Evolutionary conservation across 352 stramenopile species (phyloP).

Genomic region (Phytophthora cajani): DNA sequence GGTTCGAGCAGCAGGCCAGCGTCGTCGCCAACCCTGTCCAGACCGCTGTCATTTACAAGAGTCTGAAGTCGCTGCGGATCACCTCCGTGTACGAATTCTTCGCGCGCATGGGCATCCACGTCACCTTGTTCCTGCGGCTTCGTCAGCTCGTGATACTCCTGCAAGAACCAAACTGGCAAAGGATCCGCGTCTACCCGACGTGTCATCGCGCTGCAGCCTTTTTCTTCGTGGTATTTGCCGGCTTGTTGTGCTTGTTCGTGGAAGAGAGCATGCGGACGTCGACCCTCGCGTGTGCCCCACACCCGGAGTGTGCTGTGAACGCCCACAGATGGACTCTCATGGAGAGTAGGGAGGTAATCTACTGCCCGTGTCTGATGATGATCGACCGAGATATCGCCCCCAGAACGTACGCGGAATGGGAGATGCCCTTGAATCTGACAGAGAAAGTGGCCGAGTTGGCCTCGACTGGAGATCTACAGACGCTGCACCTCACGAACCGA

Average conservation of each 20-base stretch:
- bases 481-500: slow-evolving; percentile 47
- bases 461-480: slow-evolving; percentile 34
- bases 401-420: slow-evolving; percentile 42
- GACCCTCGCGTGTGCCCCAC: slow-evolving; percentile 6
- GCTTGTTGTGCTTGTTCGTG: slow-evolving; percentile 25
- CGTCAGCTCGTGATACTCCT: slow-evolving; percentile 21
- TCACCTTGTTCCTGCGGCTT: slow-evolving; percentile 11
- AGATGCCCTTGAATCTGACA: slow-evolving; percentile 32
- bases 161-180: slow-evolving; percentile 1
- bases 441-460: slow-evolving; percentile 40
- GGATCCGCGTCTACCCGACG: slow-evolving; percentile 18
- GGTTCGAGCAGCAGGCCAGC: slow-evolving; percentile 35
- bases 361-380: slow-evolving; percentile 53
- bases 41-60: slow-evolving; percentile 35
- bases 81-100: slow-evolving; percentile 36
- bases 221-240: slow-evolving; percentile 11
- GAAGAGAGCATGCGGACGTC: slow-evolving; percentile 34
- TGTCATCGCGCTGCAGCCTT: slow-evolving; percentile 19
- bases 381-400: slow-evolving; percentile 37
- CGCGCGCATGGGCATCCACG: slow-evolving; percentile 36
- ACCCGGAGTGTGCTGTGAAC: slow-evolving; percentile 39
- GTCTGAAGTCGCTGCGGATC: slow-evolving; percentile 43
- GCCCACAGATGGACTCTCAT: slow-evolving; percentile 38
- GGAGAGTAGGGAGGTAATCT: slow-evolving; percentile 8
- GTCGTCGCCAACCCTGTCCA: slow-evolving; percentile 31